Conservation (phyloP, 2,329 filamentous ascomycete genomes). For the Daldinia sp. region DNA sequence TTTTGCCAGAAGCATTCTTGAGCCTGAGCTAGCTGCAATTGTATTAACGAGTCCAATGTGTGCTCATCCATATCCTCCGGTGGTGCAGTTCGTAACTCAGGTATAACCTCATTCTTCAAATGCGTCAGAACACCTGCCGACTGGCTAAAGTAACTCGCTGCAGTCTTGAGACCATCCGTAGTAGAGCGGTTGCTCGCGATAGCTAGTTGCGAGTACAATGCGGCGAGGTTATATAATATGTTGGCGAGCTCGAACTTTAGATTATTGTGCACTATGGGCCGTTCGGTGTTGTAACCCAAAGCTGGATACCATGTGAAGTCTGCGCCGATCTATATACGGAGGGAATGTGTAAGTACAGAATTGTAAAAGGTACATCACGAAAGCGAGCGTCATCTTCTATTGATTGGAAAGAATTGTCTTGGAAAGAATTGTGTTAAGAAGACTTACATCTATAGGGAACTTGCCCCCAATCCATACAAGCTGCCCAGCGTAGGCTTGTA, state of each 20-base stretch:
- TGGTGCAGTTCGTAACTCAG: constrained; percentile 82
- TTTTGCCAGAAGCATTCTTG: constrained; percentile 99
- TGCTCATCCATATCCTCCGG: constrained; percentile 95
- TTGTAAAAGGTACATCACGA: no score
- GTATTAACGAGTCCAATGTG: constrained; percentile 82
- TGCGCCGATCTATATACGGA: constrained; percentile 75
- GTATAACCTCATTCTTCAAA: constrained; percentile 78
- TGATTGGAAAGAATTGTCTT: no score
- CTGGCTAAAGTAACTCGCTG: constrained; percentile 88
- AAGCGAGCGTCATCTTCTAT: no score
- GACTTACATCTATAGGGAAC: constrained; percentile 87
- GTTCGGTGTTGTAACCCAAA: constrained; percentile 85
- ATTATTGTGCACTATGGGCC: constrained; percentile 72
- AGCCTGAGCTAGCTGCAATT: constrained; percentile 88
- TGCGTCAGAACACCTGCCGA: constrained; percentile 85
- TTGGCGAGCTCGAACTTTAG: constrained; percentile 88
- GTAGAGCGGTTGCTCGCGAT: constrained; percentile 79
- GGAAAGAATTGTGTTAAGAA: neutral
- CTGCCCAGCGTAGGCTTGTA: constrained; percentile 92
- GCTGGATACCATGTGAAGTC: constrained; percentile 98
- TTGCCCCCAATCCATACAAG: constrained; percentile 93
- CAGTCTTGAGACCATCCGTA: constrained; percentile 83
- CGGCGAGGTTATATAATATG: constrained; percentile 89
- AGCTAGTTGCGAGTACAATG: constrained; percentile 92
- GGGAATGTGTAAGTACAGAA: neutral